These are phyloP conservation scores for Wickerhamiella pararugosa DNA, from an alignment of 1,139 yeast species.

Conservation along the genomic window DNA sequence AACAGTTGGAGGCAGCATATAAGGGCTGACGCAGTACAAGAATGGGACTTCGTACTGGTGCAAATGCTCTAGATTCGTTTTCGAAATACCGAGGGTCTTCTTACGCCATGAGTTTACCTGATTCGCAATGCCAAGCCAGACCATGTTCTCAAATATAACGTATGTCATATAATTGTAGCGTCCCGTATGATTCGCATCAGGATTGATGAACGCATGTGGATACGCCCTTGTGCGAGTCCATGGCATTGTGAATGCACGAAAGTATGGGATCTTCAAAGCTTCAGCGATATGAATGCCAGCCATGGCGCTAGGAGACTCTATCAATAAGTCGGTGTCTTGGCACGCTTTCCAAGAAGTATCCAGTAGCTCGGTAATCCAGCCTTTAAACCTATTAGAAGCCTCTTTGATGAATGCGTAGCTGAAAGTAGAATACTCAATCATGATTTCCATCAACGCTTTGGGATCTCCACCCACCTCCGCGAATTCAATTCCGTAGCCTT, in stretches of 20 bases:
- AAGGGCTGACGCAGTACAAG: constrained; percentile 74
- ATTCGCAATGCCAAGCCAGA: constrained; percentile 87
- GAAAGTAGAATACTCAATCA: constrained; percentile 84
- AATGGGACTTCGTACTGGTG: constrained; percentile 77
- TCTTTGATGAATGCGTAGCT: constrained; percentile 72
- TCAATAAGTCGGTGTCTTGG: constrained; percentile 58
- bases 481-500: constrained; percentile 49
- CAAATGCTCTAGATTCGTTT: constrained; percentile 54
- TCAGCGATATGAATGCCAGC: constrained; percentile 93
- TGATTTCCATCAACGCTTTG: constrained; percentile 75
- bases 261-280: constrained; percentile 74
- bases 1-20: constrained; percentile 78
- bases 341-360: constrained; percentile 72
- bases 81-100: constrained; percentile 44
- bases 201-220: constrained; percentile 92
- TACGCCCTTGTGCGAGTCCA: constrained; percentile 94
- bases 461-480: constrained; percentile 83
- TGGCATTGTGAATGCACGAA: constrained; percentile 95
- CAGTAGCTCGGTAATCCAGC: constrained; percentile 67
- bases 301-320: constrained; percentile 93
- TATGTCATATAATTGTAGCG: constrained; percentile 85
- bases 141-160: constrained; percentile 78
- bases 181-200: constrained; percentile 86
- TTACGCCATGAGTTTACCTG: constrained; percentile 84
- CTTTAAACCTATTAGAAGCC: constrained; percentile 60